These are phyloP conservation scores for Lipomyces starkeyi DNA, from an alignment of 805 yeast species.

Conservation along the genomic window DNA sequence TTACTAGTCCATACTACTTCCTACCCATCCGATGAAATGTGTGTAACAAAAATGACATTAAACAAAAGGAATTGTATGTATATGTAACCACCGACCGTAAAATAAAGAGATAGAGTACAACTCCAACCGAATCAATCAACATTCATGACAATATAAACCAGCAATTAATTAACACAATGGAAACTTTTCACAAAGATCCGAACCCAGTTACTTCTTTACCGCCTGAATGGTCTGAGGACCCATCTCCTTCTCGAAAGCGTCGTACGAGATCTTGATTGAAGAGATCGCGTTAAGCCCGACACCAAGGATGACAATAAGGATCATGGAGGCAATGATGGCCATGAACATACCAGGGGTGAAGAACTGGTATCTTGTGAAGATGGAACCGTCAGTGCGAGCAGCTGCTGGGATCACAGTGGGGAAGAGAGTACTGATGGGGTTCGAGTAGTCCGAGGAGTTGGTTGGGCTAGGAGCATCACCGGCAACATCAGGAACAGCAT, in stretches of 20 bases:
- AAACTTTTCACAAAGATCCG: constrained; percentile 12
- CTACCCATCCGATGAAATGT: constrained; percentile 30
- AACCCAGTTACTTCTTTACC: constrained; percentile 25
- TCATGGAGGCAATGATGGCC: constrained; percentile 67
- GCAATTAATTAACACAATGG: neutral
- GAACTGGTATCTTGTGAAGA: constrained; percentile 70
- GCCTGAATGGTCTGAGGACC: constrained; percentile 33
- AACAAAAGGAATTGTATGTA: constrained; percentile 11
- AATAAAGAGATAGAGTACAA: constrained; percentile 8
- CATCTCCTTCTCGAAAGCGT: constrained; percentile 69
- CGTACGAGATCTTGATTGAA: constrained; percentile 76
- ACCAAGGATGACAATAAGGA: constrained; percentile 62
- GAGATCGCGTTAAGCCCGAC: constrained; percentile 75
- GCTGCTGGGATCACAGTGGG: constrained; percentile 36
- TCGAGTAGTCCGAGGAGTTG: constrained; percentile 16
- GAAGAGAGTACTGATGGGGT: constrained; percentile 31
- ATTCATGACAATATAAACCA: constrained; percentile 6
- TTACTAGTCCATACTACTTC: constrained; percentile 26
- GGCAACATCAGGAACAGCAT: constrained; percentile 4
- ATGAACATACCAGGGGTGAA: constrained; percentile 84
- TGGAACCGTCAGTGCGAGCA: constrained; percentile 42
- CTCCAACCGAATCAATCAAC: constrained; percentile 4
- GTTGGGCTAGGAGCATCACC: constrained; percentile 18
- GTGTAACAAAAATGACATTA: constrained; percentile 17
- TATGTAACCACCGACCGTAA: constrained; percentile 23